A percentile compares a stretch with the other conserved stretches of the same genome.
phyloP scores from a whole-genome alignment of 768 basidiomycete genomes.

The Chalciporus pseudorubinellus region DNA sequence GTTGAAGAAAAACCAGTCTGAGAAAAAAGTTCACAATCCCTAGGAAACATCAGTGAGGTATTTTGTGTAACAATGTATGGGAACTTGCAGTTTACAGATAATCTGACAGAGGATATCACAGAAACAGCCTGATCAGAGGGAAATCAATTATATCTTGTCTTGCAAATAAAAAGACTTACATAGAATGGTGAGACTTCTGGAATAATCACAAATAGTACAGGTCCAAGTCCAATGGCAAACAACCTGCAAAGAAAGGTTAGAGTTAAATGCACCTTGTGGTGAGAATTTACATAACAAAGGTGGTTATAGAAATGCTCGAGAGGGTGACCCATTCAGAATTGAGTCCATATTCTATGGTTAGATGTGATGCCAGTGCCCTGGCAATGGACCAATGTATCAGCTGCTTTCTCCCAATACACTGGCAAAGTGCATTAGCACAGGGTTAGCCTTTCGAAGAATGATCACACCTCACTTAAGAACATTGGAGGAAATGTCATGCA shows the following conservation, averaged over 20 bases:
- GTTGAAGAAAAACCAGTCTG: conserved; percentile 79
- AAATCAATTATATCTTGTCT: neutral
- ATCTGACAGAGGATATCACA: conserved; percentile 68
- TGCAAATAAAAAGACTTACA: conserved; percentile 43
- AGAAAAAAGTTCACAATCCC: conserved; percentile 87
- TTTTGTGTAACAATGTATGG: neutral
- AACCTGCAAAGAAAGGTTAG: conserved; percentile 45
- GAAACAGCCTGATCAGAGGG: conserved; percentile 61
- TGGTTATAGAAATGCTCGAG: conserved; percentile 70
- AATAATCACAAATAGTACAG: conserved; percentile 89
- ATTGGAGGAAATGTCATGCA: conserved; percentile 77
- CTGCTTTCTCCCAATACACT: conserved; percentile 73
- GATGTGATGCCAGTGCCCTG: conserved; percentile 65
- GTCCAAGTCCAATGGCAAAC: conserved; percentile 88
- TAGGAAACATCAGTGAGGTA: conserved; percentile 26
- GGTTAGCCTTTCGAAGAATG: conserved; percentile 3
- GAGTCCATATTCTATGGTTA: conserved; percentile 68
- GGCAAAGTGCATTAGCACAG: conserved; percentile 3
- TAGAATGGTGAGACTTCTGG: conserved; percentile 83
- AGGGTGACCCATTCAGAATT: conserved; percentile 56
- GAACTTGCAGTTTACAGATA: conserved; percentile 69
- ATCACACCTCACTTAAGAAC: conserved; percentile 72
- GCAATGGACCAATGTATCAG: conserved; percentile 65
- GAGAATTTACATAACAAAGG: conserved; percentile 71
- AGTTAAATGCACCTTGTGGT: neutral